Evolutionary conservation across 2,329 filamentous ascomycete species (phyloP).

Genomic region (Curvularia sp.): DNA sequence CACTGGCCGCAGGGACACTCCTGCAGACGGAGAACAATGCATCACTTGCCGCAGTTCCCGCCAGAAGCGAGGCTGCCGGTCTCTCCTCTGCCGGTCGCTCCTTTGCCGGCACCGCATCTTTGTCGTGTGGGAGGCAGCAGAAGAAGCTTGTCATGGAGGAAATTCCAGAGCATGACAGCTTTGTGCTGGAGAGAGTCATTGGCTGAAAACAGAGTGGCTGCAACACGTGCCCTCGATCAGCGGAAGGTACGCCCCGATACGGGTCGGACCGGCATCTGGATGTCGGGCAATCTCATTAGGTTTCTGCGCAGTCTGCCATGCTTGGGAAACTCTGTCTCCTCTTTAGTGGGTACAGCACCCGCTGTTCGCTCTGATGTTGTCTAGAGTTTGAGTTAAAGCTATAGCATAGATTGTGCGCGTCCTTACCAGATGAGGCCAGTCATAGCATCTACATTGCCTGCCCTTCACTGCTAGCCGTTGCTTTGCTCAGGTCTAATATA

Average conservation of each 20-base stretch:
- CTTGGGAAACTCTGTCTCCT: neutral
- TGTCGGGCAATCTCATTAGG: slow-evolving; percentile 1
- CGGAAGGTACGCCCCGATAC: slow-evolving; percentile 18
- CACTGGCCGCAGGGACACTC: slow-evolving; percentile 2
- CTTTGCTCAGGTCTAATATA: neutral
- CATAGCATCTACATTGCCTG: neutral
- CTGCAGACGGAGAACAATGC: slow-evolving; percentile 1
- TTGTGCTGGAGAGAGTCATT: neutral
- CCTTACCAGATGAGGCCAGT: neutral
- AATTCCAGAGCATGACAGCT: neutral
- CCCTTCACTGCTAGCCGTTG: neutral
- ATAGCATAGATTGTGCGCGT: no score
- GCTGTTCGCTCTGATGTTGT: neutral
- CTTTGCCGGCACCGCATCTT: neutral
- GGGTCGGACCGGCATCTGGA: slow-evolving; percentile 14
- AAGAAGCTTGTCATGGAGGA: neutral
- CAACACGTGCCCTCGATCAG: slow-evolving; percentile 8
- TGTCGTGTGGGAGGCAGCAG: neutral
- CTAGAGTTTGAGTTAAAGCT: neutral
- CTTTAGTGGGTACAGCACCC: neutral
- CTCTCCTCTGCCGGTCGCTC: neutral
- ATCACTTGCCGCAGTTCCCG: slow-evolving; percentile 2
- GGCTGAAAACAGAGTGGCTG: neutral
- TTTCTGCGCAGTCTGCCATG: neutral
- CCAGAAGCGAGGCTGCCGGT: neutral